Percentiles rank a stretch among this genome's conserved stretches.
These are phyloP conservation scores for Omphalotus olearius DNA, from an alignment of 1,284 basidiomycete species.

Conservation along the genomic window DNA sequence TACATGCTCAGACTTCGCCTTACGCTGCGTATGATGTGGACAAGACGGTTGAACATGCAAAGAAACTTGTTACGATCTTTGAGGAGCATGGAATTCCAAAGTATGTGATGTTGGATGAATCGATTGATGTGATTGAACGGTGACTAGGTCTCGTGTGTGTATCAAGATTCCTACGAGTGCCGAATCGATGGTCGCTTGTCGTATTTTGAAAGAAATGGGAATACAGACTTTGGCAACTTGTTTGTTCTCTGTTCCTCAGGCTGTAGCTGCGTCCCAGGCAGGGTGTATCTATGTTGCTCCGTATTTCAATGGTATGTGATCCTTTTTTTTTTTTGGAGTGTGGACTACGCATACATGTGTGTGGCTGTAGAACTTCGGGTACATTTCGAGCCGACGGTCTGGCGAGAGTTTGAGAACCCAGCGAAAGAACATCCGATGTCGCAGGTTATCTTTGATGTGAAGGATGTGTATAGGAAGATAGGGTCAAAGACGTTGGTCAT, in stretches of 20 bases:
- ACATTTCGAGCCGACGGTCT: conserved; percentile 38
- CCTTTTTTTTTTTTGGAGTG: too few relatives aligned
- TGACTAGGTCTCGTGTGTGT: conserved; percentile 30
- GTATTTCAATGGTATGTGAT: conserved; percentile 45
- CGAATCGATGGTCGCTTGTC: conserved; percentile 41
- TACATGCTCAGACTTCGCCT: conserved; percentile 44
- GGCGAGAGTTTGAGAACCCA: conserved; percentile 38
- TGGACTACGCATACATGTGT: not conserved
- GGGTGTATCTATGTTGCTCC: conserved; percentile 44
- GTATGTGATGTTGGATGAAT: conserved; percentile 21
- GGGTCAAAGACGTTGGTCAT: conserved; percentile 41
- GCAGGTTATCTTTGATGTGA: conserved; percentile 33
- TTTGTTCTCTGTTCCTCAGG: conserved; percentile 43
- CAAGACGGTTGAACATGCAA: conserved; percentile 41
- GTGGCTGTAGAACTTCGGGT: conserved; percentile 39
- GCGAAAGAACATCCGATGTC: conserved; percentile 40
- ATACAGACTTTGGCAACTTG: conserved; percentile 46
- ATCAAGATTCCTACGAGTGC: conserved; percentile 50
- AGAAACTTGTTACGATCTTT: conserved; percentile 38
- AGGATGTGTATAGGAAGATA: conserved; percentile 31
- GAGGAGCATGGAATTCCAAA: conserved; percentile 39
- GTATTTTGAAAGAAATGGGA: conserved; percentile 32
- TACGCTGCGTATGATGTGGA: conserved; percentile 38
- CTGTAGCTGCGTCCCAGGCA: conserved; percentile 43
- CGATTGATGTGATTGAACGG: not conserved